Conservation (phyloP, 2,329 filamentous ascomycete species). For the Beauveria medogensis region DNA sequence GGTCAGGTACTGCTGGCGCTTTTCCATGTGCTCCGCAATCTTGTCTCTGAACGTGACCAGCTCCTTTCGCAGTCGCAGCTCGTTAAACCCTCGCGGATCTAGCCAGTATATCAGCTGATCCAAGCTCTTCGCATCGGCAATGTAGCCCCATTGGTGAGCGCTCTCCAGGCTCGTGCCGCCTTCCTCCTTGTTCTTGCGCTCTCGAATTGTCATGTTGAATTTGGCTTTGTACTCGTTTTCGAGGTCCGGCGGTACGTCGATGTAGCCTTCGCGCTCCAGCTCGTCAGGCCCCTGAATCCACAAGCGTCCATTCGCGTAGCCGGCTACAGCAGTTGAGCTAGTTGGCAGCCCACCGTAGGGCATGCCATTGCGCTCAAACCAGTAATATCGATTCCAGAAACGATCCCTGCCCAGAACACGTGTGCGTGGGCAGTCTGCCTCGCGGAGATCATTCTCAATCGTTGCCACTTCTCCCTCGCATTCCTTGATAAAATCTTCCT, state of each 20-base stretch:
- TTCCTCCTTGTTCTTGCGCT: constrained; percentile 82
- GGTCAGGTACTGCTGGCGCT: constrained; percentile 60
- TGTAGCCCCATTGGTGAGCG: constrained; percentile 84
- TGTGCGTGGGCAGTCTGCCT: constrained; percentile 87
- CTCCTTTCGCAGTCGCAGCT: constrained; percentile 82
- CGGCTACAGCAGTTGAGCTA: constrained; percentile 79
- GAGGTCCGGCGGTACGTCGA: constrained; percentile 64
- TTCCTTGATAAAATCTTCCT: constrained; percentile 69
- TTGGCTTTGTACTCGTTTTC: constrained; percentile 67
- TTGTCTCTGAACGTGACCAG: constrained; percentile 66
- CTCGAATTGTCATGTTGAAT: constrained; percentile 74
- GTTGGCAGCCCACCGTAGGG: constrained; percentile 81
- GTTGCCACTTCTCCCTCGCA: constrained; percentile 80
- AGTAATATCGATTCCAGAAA: constrained; percentile 98
- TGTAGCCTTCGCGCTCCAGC: constrained; percentile 77
- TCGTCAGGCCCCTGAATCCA: constrained; percentile 96
- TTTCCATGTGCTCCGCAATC: constrained; percentile 73
- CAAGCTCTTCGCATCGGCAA: constrained; percentile 69
- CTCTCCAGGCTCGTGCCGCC: constrained; percentile 68
- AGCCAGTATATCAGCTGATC: constrained; percentile 81
- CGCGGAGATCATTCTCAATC: constrained; percentile 85
- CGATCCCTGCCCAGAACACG: constrained; percentile 86
- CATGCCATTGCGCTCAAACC: constrained; percentile 99
- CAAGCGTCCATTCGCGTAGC: constrained; percentile 87
- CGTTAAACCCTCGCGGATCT: constrained; percentile 77